phyloP scores from a whole-genome alignment of 495 filamentous ascomycete species.

The Parachaetomium inaequale region DNA sequence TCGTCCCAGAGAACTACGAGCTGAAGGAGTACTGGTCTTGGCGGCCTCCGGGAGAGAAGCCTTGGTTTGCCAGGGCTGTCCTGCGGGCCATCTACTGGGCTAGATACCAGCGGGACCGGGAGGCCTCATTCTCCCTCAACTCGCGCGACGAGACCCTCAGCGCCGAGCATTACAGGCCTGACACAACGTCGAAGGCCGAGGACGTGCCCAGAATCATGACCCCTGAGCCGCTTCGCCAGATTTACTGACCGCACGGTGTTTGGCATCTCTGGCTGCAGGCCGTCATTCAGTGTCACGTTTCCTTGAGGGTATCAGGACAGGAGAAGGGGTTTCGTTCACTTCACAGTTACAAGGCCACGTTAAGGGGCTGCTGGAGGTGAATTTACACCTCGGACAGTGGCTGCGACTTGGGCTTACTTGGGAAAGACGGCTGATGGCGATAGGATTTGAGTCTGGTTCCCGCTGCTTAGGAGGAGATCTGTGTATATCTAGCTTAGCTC shows the following conservation, averaged over 20 bases:
- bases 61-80: constrained; percentile 33
- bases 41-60: constrained; percentile 38
- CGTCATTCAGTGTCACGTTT: too few species aligned
- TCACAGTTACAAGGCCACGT: too few species aligned
- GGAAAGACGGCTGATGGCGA: background rate
- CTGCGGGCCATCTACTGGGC: constrained; percentile 18
- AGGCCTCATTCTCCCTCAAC: constrained; percentile 12
- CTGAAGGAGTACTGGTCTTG: constrained; percentile 74
- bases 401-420: background rate
- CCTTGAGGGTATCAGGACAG: too few species aligned
- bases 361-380: background rate
- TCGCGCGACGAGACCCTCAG: constrained; percentile 9
- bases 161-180: background rate
- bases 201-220: background rate
- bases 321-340: too few species aligned
- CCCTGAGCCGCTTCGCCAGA: constrained; percentile 4
- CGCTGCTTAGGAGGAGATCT: background rate
- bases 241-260: background rate
- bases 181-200: background rate
- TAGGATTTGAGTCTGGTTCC: background rate
- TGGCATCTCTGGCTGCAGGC: background rate
- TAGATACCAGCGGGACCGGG: constrained; percentile 4
- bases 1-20: constrained; percentile 68
- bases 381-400: too few species aligned
- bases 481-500: background rate